Evolutionary conservation across 1,139 yeast genomes (phyloP).

Genomic region (Protomyces inouyei): DNA sequence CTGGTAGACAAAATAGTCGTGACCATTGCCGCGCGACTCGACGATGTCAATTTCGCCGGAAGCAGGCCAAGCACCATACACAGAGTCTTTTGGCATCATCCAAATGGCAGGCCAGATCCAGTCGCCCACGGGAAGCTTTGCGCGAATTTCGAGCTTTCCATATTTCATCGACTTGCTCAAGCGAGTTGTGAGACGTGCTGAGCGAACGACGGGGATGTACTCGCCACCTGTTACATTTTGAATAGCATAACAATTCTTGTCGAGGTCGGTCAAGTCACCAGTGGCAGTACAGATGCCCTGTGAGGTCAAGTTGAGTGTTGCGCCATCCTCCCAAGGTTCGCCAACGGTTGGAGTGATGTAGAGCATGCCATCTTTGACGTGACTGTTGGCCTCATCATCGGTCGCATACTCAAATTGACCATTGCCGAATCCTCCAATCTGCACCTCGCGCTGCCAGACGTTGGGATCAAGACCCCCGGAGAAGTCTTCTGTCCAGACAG

Average conservation of each 20-base stretch:
- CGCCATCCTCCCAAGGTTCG: constrained; percentile 28
- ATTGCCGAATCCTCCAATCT: constrained; percentile 32
- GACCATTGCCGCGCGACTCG: constrained; percentile 32
- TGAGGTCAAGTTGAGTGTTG: constrained; percentile 31
- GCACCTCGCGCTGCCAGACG: constrained; percentile 29
- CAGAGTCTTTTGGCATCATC: constrained; percentile 32
- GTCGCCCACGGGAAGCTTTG: constrained; percentile 31
- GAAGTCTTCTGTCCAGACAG: constrained; percentile 28
- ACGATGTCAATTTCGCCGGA: constrained; percentile 32
- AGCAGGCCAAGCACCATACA: constrained; percentile 32
- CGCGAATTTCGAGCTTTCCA: constrained; percentile 32
- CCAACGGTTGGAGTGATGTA: constrained; percentile 31
- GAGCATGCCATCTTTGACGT: constrained; percentile 30
- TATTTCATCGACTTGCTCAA: constrained; percentile 26
- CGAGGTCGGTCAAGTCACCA: constrained; percentile 4
- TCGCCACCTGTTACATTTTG: constrained; percentile 26
- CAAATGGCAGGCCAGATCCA: constrained; percentile 34
- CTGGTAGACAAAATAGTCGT: constrained; percentile 24
- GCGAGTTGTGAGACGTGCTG: constrained; percentile 31
- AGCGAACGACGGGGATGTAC: constrained; percentile 31
- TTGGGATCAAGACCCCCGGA: constrained; percentile 9
- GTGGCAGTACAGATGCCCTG: constrained; percentile 29
- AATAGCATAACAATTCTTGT: constrained; percentile 28
- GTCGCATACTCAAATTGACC: constrained; percentile 32
- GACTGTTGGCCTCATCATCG: constrained; percentile 26